Conservation (phyloP, 192 early-diverging fungal species). For the Coemansia brasiliensis region DNA sequence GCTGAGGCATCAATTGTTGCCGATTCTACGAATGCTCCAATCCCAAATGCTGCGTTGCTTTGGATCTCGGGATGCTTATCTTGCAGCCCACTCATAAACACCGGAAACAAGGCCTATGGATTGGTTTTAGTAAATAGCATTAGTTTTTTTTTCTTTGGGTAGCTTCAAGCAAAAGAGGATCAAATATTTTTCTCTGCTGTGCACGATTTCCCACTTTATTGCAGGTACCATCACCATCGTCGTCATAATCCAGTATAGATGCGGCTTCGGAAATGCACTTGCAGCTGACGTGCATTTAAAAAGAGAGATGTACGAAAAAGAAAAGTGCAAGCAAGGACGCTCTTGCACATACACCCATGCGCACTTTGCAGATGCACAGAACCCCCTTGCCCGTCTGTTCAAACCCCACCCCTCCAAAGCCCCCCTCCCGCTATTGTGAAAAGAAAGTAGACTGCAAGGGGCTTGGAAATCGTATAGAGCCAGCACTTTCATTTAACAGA, state of each 20-base stretch:
- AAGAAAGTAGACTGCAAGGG: too few species aligned
- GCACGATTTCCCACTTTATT: too few species aligned
- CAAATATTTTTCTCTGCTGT: too few species aligned
- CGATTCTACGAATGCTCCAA: constrained; percentile 71
- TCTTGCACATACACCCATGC: constrained; percentile 6
- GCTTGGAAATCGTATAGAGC: too few species aligned
- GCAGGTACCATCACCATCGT: too few species aligned
- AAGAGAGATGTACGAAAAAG: not conserved
- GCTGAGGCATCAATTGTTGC: constrained; percentile 66
- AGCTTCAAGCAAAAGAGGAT: too few species aligned
- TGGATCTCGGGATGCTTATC: constrained; percentile 82
- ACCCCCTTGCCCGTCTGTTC: too few species aligned
- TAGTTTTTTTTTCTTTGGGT: too few species aligned
- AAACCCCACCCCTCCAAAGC: too few species aligned
- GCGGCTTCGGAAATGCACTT: not conserved
- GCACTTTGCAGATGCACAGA: constrained; percentile 11
- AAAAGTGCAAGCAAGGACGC: constrained; percentile 1
- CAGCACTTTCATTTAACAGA: too few species aligned
- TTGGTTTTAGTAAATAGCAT: not conserved
- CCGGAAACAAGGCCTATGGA: constrained; percentile 60
- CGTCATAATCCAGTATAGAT: too few species aligned
- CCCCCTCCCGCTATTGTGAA: too few species aligned
- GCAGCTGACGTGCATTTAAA: not conserved
- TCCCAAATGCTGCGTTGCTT: constrained; percentile 83
- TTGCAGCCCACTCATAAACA: constrained; percentile 68